Base-by-base conservation (phyloP, 2,329 filamentous ascomycete species). In the Zymoseptoria brevis region DNA sequence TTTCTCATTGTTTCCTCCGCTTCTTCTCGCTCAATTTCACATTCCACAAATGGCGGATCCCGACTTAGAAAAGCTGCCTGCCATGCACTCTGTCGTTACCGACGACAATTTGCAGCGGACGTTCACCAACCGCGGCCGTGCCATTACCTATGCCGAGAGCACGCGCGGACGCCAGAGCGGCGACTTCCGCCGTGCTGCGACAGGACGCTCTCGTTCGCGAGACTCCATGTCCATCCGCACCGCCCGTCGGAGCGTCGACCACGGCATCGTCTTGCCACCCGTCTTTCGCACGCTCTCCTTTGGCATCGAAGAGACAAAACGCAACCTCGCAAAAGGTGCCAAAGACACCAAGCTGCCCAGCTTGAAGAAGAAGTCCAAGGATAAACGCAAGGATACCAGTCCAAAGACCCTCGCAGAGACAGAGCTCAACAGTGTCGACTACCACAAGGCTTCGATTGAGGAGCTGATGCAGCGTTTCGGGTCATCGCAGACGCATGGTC, bases 381-480 rank as follows among this genome's bases (percentile, higher is more conserved):
- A 65, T n/a, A 74, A 72, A 59, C 68, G 66, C 21, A 71, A 69
- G 30, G 71, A 73, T 55, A 70, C 73, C 52, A 55, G 45, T 35
- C 53, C 59, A 19, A 56, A 59, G 51, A 13, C 53, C 49, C 35
- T 59, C 53, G 30, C 50, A 29, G 56, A 59, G 9, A 60, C 62
- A 62, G 70, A 71, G 52, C 71, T 72, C 24, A 68, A 60, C 21
- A 78, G 80, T 59, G 77, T 89, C 54, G 84, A 89, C 67, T 88
- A 87, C 85, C 87, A 90, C 71, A 83, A 75, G 0, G 74, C 88
- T 9, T 71, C 82, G 0, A 68, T 79, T 11, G 76, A 82, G 6
- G 83, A 87, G 59, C 75, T 88, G n/a, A 78, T 81, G 59, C 77
- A 78, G 26, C 81, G 85, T 24, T 79, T 88, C 35, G 78, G 79